Evolutionary conservation across 768 basidiomycete genomes (phyloP).

Genomic region (Termitomyces sp.): DNA sequence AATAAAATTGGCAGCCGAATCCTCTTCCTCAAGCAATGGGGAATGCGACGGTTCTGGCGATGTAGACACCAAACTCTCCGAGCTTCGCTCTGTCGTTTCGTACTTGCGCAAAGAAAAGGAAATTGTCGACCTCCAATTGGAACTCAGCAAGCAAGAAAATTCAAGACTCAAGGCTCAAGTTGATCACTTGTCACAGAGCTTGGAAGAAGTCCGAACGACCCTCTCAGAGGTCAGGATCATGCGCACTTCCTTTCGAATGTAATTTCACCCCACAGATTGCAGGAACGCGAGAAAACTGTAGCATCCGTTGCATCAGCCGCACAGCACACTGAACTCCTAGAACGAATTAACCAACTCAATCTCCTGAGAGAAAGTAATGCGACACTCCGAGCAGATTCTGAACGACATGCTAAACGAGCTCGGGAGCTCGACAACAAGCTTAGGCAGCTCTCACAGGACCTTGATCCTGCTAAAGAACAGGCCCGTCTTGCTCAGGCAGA

Average conservation of each 20-base stretch:
- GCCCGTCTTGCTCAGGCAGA: constrained; percentile 67
- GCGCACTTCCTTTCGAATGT: neutral
- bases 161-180: constrained; percentile 70
- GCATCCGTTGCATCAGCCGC: constrained; percentile 68
- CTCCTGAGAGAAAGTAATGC: constrained; percentile 87
- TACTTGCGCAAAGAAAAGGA: constrained; percentile 91
- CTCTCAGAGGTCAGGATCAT: constrained; percentile 59
- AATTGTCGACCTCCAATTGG: constrained; percentile 84
- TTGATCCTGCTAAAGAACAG: constrained; percentile 76
- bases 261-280: neutral
- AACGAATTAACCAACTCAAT: constrained; percentile 84
- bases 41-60: constrained; percentile 49
- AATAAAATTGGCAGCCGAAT: constrained; percentile 70
- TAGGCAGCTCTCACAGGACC: constrained; percentile 51
- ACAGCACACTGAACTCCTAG: constrained; percentile 81
- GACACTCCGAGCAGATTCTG: constrained; percentile 75
- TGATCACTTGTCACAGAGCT: constrained; percentile 63
- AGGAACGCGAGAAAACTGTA: constrained; percentile 83
- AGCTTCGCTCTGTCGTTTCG: constrained; percentile 73
- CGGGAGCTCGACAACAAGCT: constrained; percentile 66
- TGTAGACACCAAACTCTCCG: constrained; percentile 61
- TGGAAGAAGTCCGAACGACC: constrained; percentile 68
- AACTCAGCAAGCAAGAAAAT: constrained; percentile 75
- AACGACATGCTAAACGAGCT: constrained; percentile 64
- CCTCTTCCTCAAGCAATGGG: constrained; percentile 36